Base-by-base conservation (phyloP, 192 early-diverging fungal genomes). In the Coemansia sp. region DNA sequence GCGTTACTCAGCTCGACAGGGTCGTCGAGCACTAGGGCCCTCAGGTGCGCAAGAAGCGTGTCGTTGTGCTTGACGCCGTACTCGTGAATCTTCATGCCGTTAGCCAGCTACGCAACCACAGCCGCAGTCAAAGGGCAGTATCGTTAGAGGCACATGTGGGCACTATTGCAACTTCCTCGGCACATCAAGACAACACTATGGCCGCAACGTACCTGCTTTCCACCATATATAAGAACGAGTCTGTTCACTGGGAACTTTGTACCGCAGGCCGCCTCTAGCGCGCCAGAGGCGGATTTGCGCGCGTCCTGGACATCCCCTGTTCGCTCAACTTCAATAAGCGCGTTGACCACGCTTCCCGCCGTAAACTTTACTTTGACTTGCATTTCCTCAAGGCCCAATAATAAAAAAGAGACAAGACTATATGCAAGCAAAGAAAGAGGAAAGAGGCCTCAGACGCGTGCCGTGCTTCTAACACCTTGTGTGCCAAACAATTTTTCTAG, bases 11-110 rank as follows among this genome's bases (percentile, higher is more conserved):
- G 6, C 3, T 35, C 53, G 6, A 35, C 17, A 0, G 53, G 32
- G 4, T 56, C 53, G 32, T 19, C 7, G n/a, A 56, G 29, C 3
- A 19, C 53, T 7, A 35, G 15, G 37, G 29, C 19, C 64, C 67
- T 81, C 3, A 67, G 12, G 19, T 73, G 59, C 3, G 68, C 54
- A 1, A 77, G 32, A 1, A 84, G 31, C 3, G 64, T 71, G 36
- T 46, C 76, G 11, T 64, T 67, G 17, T 84, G 68, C 10, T 62
- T 74, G 11, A 84, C 62, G 10, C 59, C 54, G 39, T 84, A 84
- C 62, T 81, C 70, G 61, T 77, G 77, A 8, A 84, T 59, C 2
- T 60, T 47, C 66, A 77, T 72, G 2, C 83, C 74, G 19, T 84
- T 59, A 12, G 79, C 83, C 29, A 84, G 41, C 70, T 51, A 59